A percentile compares a stretch with the other conserved stretches of the same genome.
These are phyloP conservation scores for Physocladia obscura DNA, from an alignment of 192 early-diverging fungal species.

Conservation along the genomic window DNA sequence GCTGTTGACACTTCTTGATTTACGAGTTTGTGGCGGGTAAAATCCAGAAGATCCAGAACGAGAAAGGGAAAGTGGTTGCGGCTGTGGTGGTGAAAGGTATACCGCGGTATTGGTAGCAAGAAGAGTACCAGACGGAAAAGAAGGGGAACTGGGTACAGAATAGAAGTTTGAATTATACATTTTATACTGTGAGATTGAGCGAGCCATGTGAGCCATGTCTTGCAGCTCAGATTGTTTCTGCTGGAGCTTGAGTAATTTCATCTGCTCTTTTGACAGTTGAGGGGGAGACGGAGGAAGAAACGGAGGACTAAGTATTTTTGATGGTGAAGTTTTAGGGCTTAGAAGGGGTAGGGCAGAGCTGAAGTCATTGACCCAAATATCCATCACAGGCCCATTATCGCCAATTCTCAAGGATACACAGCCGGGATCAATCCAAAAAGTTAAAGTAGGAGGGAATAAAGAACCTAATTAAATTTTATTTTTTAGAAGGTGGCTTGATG, in stretches of 20 bases:
- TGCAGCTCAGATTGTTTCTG: constrained; percentile 24
- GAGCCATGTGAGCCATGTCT: constrained; percentile 12
- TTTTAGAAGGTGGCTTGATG: neutral
- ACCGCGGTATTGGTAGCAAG: no score
- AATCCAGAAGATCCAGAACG: no score
- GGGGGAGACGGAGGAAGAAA: constrained; percentile 19
- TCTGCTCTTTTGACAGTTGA: constrained; percentile 12
- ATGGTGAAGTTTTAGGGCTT: neutral
- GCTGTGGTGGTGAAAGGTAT: no score
- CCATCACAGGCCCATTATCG: constrained; percentile 19
- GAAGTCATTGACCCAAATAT: constrained; percentile 11
- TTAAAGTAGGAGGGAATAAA: constrained; percentile 9
- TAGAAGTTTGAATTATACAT: neutral
- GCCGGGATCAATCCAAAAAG: constrained; percentile 37
- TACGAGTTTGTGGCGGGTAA: no score
- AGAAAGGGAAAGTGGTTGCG: no score
- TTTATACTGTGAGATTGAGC: neutral
- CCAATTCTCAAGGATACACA: constrained; percentile 23
- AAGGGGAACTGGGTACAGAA: no score
- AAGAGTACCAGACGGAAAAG: no score
- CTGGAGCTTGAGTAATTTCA: constrained; percentile 13
- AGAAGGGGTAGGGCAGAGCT: neutral
- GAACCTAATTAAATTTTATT: neutral
- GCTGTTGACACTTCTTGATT: no score
- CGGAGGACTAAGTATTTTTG: neutral